Conservation (phyloP, 257 asterid genomes). For the Solanum verrucosum region DNA sequence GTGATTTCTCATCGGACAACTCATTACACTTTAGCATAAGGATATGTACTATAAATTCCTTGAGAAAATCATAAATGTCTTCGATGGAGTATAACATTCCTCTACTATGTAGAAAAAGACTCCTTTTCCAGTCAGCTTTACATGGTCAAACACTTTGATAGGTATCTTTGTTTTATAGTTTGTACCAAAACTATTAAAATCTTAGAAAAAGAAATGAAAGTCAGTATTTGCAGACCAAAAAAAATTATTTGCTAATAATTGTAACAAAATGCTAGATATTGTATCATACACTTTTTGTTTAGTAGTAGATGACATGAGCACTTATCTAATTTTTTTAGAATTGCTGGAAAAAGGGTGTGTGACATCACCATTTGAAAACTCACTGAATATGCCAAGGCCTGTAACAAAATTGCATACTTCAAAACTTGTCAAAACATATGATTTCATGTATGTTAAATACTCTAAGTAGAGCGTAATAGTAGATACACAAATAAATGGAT, state of each 20-base stretch:
- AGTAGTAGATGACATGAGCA: conserved; percentile 54
- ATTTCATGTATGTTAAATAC: neutral
- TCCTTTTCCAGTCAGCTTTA: conserved; percentile 83
- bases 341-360: conserved; percentile 36
- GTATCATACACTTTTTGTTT: conserved; percentile 60
- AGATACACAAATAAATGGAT: neutral
- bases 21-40: too few species aligned
- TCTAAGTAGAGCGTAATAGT: neutral
- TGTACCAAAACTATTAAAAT: neutral
- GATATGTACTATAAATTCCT: too few species aligned
- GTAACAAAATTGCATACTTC: conserved; percentile 8
- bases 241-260: neutral
- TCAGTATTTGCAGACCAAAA: conserved; percentile 1
- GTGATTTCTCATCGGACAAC: too few species aligned
- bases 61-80: conserved; percentile 15
- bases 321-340: conserved; percentile 55
- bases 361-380: conserved; percentile 33
- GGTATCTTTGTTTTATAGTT: conserved; percentile 51
- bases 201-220: conserved; percentile 21
- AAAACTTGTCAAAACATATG: neutral
- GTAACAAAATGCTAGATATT: neutral
- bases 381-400: conserved; percentile 58
- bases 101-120: conserved; percentile 58
- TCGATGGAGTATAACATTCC: conserved; percentile 64
- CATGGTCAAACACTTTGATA: conserved; percentile 33